phyloP scores from a whole-genome alignment of 2,329 filamentous ascomycete genomes.

The Fusarium sp. region DNA sequence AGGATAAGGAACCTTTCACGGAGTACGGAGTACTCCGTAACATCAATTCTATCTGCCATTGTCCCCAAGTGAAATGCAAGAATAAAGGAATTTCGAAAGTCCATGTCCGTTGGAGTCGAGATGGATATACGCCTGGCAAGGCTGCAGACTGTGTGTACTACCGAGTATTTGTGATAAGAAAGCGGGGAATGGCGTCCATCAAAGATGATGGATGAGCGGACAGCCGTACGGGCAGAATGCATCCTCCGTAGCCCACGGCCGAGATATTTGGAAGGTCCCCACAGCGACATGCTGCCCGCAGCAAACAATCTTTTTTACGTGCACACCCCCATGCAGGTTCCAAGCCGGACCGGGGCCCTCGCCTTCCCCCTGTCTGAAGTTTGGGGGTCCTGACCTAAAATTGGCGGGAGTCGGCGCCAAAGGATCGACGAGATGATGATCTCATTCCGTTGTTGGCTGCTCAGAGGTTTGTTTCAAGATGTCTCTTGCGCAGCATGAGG shows the following conservation, averaged over 20 bases:
- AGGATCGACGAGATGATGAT: conserved; percentile 43
- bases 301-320: conserved; percentile 16
- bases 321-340: conserved; percentile 27
- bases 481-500: conserved; percentile 18
- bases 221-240: conserved; percentile 23
- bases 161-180: conserved; percentile 32
- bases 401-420: conserved; percentile 42
- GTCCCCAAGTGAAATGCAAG: neutral
- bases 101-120: neutral
- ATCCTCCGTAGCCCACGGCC: conserved; percentile 36
- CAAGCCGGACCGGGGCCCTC: conserved; percentile 10
- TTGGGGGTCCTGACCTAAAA: conserved; percentile 36
- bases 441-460: conserved; percentile 41
- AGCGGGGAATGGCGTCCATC: conserved; percentile 34
- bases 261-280: conserved; percentile 36
- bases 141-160: conserved; percentile 36
- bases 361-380: conserved; percentile 25
- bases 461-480: conserved; percentile 44
- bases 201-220: conserved; percentile 21
- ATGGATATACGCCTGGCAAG: conserved; percentile 33
- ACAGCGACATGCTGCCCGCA: conserved; percentile 26
- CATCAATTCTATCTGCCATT: neutral
- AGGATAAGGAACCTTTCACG: neutral
- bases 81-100: conserved; percentile 2
- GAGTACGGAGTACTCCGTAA: neutral